A percentile compares a stretch with the other conserved stretches of the same genome.
Evolutionary conservation across 176 grass and related monocot genomes (phyloP).

Genomic region (Cenchrus purpureus): DNA sequence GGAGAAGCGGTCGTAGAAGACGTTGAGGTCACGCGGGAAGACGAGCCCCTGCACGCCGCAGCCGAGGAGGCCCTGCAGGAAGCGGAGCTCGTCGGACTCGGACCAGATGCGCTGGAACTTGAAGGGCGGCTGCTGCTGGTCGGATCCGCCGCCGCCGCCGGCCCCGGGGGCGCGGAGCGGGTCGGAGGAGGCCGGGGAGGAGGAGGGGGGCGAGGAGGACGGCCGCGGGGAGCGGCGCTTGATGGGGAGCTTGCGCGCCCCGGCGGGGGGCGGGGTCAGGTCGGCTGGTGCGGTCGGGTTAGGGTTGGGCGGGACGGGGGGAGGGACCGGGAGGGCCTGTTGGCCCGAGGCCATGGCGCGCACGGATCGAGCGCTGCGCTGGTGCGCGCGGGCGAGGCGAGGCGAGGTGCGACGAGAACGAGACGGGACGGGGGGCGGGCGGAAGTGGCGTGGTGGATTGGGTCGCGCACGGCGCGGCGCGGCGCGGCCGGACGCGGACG

Average conservation of each 20-base stretch:
- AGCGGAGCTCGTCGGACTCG: conserved; percentile 82
- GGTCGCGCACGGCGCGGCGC: conserved; percentile 42
- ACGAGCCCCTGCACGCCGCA: conserved; percentile 90
- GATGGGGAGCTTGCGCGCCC: conserved; percentile 89
- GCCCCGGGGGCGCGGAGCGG: conserved; percentile 4
- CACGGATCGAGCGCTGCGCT: conserved; percentile 37
- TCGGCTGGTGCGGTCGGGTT: conserved; percentile 54
- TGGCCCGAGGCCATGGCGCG: conserved; percentile 71
- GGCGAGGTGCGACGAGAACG: conserved; percentile 30
- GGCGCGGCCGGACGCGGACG: conserved; percentile 37
- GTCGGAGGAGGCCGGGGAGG: conserved; percentile 43
- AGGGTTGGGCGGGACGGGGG: conserved; percentile 55
- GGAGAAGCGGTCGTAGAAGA: conserved; percentile 97
- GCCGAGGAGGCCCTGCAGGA: conserved; percentile 84
- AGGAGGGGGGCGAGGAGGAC: conserved; percentile 41
- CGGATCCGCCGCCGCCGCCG: background rate
- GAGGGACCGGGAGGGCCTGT: conserved; percentile 38
- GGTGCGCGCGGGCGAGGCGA: background rate
- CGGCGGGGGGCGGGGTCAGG: conserved; percentile 40
- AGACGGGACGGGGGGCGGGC: conserved; percentile 23
- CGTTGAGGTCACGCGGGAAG: conserved; percentile 90
- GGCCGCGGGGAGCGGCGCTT: conserved; percentile 85
- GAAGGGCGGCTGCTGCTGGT: conserved; percentile 50
- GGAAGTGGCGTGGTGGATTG: conserved; percentile 39
- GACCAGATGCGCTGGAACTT: conserved; percentile 94